These are phyloP conservation scores for Neocucurbitaria cava DNA, from an alignment of 2,329 filamentous ascomycete genomes.

Conservation along the genomic window DNA sequence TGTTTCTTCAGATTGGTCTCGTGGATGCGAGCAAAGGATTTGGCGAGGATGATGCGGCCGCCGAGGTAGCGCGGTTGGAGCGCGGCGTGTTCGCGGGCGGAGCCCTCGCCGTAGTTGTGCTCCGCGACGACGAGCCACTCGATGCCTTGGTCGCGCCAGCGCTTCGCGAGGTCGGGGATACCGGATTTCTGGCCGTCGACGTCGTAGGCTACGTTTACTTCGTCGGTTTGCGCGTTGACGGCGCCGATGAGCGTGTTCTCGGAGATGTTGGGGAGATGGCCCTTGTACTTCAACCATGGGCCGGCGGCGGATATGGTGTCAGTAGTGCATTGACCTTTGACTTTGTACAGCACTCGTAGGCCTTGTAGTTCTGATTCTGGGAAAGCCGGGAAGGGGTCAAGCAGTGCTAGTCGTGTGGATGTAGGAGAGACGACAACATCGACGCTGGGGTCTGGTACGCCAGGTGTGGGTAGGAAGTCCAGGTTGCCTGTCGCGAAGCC, in stretches of 20 bases:
- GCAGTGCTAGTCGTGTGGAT: constrained; percentile 87
- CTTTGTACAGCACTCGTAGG: constrained; percentile 91
- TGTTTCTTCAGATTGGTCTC: constrained; percentile 98
- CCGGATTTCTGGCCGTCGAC: constrained; percentile 74
- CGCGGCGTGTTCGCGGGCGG: constrained; percentile 86
- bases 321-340: constrained; percentile 97
- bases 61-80: constrained; percentile 91
- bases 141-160: constrained; percentile 77
- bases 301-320: constrained; percentile 98
- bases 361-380: constrained; percentile 75
- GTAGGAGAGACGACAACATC: constrained; percentile 81
- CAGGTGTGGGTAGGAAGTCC: constrained; percentile 74
- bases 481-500: constrained; percentile 85
- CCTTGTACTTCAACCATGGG: constrained; percentile 99
- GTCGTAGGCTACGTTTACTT: constrained; percentile 93
- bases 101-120: constrained; percentile 96
- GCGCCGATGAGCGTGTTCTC: constrained; percentile 98
- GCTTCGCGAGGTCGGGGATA: constrained; percentile 85
- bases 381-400: constrained; percentile 90
- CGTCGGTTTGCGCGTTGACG: constrained; percentile 87
- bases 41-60: constrained; percentile 80
- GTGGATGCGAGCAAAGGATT: constrained; percentile 90
- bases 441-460: constrained; percentile 72
- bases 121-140: constrained; percentile 96
- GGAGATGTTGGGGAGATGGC: constrained; percentile 95